Evolutionary conservation across 2,329 filamentous ascomycete genomes (phyloP), one percentile per base, ranked within the genome.

Genomic region (Aureobasidium mangrovei): DNA sequence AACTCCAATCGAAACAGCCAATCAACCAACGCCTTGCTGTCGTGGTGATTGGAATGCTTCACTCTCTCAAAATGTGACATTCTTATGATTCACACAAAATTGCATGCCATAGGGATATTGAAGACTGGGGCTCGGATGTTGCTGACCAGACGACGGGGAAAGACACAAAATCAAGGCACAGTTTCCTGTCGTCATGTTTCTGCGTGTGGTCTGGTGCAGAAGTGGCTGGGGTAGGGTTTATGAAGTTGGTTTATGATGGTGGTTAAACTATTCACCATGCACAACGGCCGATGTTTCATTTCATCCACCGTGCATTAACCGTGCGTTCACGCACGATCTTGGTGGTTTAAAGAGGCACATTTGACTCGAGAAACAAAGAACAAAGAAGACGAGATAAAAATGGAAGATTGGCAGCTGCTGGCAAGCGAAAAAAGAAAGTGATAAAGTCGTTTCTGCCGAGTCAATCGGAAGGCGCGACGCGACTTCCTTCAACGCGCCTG

Each of bases 11-110:
- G 46, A 49, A 49, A 32, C 46, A 32, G 18, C n/a, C 32, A 39
- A 49, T 40, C 46, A 36, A 49, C 40, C 46, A 49, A 49, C 46
- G 46, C 40, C 46, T 52, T 35, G 47, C 47, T 52, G 47, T 42
- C 47, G 47, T 52, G 47, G 47, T 42, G 47, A 52, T 24, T 52
- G 38, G 39, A 52, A 52, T 52, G 47, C 47, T 52, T 38, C 8
- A 49, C 18, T 18, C 18, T 49, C 27, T 40, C 27, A 28, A 49
- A 28, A 39, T 29, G 46, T 28, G 32, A 24, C 18, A 18, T 18
- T 18, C 18, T 18, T 39, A 24, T 49, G 46, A 27, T 40, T 40
- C n/a, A 36, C 28, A 49, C 36, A 49, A 49, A 27, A 49, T 39
- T 49, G 46, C 32, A 33, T 2, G 32, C 6, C 32, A 33, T 38